Percentiles rank a stretch among this genome's conserved stretches.
These are phyloP conservation scores for Macrophomina phaseolina DNA, from an alignment of 2,329 filamentous ascomycete species.

Conservation along the genomic window DNA sequence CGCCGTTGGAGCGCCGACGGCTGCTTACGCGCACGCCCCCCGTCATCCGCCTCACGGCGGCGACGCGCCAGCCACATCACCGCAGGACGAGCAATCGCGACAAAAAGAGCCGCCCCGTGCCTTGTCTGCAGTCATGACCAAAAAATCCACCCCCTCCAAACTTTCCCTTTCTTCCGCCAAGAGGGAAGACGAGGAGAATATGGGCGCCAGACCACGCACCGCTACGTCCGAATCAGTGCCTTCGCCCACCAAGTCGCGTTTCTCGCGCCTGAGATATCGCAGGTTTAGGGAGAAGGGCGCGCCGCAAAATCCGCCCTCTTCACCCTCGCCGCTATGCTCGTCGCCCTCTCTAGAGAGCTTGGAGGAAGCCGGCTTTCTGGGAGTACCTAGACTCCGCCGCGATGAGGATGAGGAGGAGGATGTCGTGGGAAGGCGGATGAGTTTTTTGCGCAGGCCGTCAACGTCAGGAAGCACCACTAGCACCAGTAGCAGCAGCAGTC, in stretches of 20 bases:
- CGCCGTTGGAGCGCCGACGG: neutral
- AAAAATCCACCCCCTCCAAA: neutral
- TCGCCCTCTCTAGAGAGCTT: neutral
- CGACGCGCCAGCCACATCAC: neutral
- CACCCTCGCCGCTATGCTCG: neutral
- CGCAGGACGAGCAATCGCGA: neutral
- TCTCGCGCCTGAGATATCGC: slow-evolving; percentile 4
- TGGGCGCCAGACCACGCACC: neutral
- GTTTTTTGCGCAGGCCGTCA: neutral
- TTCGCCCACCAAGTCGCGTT: neutral
- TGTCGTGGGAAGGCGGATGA: neutral
- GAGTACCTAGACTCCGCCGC: neutral
- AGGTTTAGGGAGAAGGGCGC: neutral
- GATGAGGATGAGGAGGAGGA: neutral
- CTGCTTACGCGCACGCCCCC: neutral
- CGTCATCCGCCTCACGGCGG: neutral
- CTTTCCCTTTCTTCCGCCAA: neutral
- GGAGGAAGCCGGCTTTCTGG: neutral
- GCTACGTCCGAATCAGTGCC: neutral
- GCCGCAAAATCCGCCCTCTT: neutral
- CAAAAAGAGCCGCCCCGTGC: neutral
- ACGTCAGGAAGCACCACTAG: neutral
- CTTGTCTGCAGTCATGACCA: neutral
- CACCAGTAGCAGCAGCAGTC: neutral
- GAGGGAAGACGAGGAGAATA: neutral